Evolutionary conservation across 129 eudicot genomes (phyloP).

Genomic region (Gnaphalium uliginosum): DNA sequence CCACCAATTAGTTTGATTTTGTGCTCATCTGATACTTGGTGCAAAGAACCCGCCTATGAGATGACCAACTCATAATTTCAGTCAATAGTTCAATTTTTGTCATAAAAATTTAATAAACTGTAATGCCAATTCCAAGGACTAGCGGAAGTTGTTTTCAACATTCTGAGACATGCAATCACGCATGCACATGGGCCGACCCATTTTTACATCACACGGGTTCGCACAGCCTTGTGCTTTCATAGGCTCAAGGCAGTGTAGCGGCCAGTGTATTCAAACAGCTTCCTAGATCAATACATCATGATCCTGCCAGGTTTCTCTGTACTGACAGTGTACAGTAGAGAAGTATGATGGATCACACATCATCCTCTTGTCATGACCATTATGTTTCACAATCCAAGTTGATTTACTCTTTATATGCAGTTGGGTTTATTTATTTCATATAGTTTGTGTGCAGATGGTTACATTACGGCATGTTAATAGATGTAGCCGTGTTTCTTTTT

Average conservation of each 20-base stretch:
- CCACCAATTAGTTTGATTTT: background rate
- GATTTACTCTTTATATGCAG: background rate
- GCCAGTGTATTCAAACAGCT: constrained; percentile 52
- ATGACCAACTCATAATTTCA: too few relatives aligned
- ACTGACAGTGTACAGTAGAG: constrained; percentile 99
- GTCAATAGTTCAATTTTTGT: background rate
- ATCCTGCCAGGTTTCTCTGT: constrained; percentile 99
- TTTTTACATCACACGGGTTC: constrained; percentile 28
- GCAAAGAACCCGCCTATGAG: too few relatives aligned
- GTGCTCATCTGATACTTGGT: background rate
- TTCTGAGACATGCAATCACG: constrained; percentile 11
- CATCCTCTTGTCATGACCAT: background rate
- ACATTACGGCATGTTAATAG: background rate
- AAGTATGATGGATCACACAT: constrained; percentile 94
- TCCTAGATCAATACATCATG: constrained; percentile 64
- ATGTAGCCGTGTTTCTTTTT: constrained; percentile 2
- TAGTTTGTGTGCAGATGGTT: background rate
- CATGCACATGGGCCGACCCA: constrained; percentile 30
- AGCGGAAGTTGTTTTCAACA: constrained; percentile 59
- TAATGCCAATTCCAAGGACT: background rate
- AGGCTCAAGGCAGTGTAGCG: constrained; percentile 41
- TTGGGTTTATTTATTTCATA: background rate
- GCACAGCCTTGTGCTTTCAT: constrained; percentile 31
- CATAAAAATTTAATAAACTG: constrained; percentile 12
- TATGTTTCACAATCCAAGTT: background rate